phyloP scores from a whole-genome alignment of 768 basidiomycete species.

The Rhizopogon roseolus region DNA sequence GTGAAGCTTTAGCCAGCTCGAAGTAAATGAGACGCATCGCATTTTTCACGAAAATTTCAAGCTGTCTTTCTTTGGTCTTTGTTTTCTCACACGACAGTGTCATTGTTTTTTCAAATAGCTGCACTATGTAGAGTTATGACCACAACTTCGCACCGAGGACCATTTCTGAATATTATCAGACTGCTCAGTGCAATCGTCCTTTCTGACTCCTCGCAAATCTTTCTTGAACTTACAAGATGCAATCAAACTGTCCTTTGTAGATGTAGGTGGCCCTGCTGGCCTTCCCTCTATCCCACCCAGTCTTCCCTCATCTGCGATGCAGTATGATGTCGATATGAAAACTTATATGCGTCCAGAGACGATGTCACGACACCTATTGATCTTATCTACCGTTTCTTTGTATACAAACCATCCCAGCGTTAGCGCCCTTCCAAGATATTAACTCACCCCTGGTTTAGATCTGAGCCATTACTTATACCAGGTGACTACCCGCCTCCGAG shows the following conservation, averaged over 20 bases:
- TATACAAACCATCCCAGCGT: constrained; percentile 52
- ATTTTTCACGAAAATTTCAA: no score
- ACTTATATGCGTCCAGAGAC: constrained; percentile 12
- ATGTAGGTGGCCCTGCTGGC: constrained; percentile 45
- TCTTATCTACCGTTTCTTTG: constrained; percentile 53
- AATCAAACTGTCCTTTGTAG: constrained; percentile 53
- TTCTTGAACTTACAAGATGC: no score
- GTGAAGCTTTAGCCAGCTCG: no score
- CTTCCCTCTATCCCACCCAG: constrained; percentile 56
- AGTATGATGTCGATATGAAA: constrained; percentile 1
- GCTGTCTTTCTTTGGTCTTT: no score
- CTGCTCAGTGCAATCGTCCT: no score
- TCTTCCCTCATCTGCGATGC: constrained; percentile 33
- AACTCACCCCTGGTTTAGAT: constrained; percentile 53
- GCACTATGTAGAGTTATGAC: no score
- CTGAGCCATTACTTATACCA: constrained; percentile 40
- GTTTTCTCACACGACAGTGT: no score
- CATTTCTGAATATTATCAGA: no score
- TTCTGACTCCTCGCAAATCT: no score
- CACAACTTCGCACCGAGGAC: no score
- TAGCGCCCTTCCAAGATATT: constrained; percentile 47
- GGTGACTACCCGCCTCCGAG: constrained; percentile 19
- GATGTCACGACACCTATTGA: constrained; percentile 35
- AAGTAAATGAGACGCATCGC: no score
- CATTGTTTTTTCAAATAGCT: no score